Percentiles rank a stretch among this genome's conserved stretches.
Evolutionary conservation across 495 filamentous ascomycete genomes (phyloP).

Genomic region (Pseudoneurospora amorphoporcata): DNA sequence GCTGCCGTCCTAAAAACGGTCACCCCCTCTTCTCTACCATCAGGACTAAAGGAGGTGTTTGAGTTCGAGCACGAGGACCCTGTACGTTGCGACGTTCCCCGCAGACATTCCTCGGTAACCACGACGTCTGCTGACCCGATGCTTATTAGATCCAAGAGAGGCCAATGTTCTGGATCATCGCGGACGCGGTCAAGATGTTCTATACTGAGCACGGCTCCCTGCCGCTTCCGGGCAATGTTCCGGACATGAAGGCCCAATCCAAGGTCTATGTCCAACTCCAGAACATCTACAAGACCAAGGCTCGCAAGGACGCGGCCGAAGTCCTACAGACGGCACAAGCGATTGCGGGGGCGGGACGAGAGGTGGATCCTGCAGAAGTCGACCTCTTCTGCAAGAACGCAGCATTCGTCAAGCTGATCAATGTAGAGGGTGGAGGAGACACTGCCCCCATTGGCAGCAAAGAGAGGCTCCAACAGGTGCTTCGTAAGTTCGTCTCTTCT

Average conservation of each 20-base stretch:
- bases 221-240: slow-evolving; percentile 77
- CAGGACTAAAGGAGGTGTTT: slow-evolving; percentile 67
- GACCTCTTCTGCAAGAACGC: slow-evolving; percentile 94
- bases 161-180: slow-evolving; percentile 80
- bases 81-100: slow-evolving; percentile 21
- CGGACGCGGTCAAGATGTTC: slow-evolving; percentile 68
- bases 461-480: slow-evolving; percentile 20
- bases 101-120: slow-evolving; percentile 7
- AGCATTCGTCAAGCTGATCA: slow-evolving; percentile 81
- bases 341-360: slow-evolving; percentile 36
- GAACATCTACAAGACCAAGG: slow-evolving; percentile 88
- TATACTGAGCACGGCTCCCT: slow-evolving; percentile 58
- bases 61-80: slow-evolving; percentile 42
- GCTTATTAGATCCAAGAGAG: slow-evolving; percentile 27
- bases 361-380: slow-evolving; percentile 64
- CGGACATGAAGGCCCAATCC: slow-evolving; percentile 97
- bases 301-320: slow-evolving; percentile 67
- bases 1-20: slow-evolving; percentile 80
- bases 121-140: slow-evolving; percentile 6
- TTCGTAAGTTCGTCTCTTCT: slow-evolving; percentile 18
- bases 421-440: slow-evolving; percentile 24
- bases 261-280: slow-evolving; percentile 85
- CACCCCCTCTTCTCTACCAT: slow-evolving; percentile 46
- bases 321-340: slow-evolving; percentile 59
- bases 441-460: slow-evolving; percentile 4